Percentiles rank a stretch among this genome's conserved stretches.
Conservation (phyloP, 495 filamentous ascomycete genomes). For the Coniosporium apollinis region DNA sequence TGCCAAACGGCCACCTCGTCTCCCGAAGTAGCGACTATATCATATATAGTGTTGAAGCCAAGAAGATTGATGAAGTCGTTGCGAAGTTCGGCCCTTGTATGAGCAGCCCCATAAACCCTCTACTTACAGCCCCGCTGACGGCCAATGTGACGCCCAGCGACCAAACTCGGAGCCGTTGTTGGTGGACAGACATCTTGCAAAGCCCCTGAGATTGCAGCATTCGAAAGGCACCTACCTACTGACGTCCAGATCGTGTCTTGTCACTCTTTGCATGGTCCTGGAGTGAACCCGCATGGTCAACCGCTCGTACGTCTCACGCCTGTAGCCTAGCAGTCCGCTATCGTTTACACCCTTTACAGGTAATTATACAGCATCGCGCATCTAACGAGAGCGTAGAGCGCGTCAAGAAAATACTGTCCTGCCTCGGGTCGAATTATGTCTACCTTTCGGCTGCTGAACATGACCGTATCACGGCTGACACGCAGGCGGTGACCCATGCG, state of each 20-base stretch:
- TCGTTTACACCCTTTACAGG: conserved; percentile 24
- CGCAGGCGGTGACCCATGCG: conserved; percentile 92
- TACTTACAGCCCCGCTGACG: conserved; percentile 11
- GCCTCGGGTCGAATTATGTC: conserved; percentile 67
- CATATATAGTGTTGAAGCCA: conserved; percentile 93
- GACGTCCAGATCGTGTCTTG: conserved; percentile 93
- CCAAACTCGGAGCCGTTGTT: conserved; percentile 82
- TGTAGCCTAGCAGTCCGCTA: background rate
- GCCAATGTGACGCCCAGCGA: conserved; percentile 42
- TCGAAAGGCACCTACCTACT: conserved; percentile 68
- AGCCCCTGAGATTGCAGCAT: conserved; percentile 85
- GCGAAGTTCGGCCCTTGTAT: conserved; percentile 81
- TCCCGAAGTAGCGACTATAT: conserved; percentile 91
- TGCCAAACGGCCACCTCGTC: conserved; percentile 84
- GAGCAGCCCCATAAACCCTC: conserved; percentile 17
- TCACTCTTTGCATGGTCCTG: conserved; percentile 91
- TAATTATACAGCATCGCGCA: conserved; percentile 82
- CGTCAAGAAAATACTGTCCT: conserved; percentile 63
- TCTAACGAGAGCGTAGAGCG: conserved; percentile 58
- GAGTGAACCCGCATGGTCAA: conserved; percentile 70
- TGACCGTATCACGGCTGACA: conserved; percentile 94
- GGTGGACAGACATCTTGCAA: conserved; percentile 98
- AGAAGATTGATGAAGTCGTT: conserved; percentile 70
- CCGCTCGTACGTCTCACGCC: conserved; percentile 44
- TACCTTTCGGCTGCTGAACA: conserved; percentile 73